Base-by-base conservation (phyloP, 1,284 basidiomycete genomes). In the Agroathelia rolfsii region DNA sequence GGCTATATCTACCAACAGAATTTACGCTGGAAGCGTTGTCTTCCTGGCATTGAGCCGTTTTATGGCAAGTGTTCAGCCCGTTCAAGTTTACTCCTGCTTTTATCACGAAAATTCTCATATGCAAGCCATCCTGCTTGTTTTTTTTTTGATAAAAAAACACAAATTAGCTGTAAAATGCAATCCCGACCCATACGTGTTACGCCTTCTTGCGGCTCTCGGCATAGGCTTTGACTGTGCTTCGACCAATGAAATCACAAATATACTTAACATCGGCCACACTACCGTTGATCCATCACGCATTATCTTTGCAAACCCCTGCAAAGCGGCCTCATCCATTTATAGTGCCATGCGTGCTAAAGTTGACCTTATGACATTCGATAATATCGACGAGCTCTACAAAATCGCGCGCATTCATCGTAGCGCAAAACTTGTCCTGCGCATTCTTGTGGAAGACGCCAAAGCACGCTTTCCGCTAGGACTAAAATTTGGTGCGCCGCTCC, bases 301-400 rank as follows among this genome's bases (percentile, higher is more conserved):
- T 60, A 83, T 85, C 51, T 86, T 82, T 52, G 82, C 82, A 44
- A 86, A 86, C 59, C 82, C 82, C 2, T 84, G 81, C 71, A 86
- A 86, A 60, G 76, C 81, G 1, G 63, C 69, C 10, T 80, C 76
- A 15, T 82, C 81, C 56, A 72, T 86, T 43, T 74, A 78, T 34
- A 64, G 72, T 41, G 74, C 81, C 7, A 65, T 68, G 16, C 59
- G 62, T 37, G 54, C 62, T 14, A 69, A 71, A 19, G 76, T 86
- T 21, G 64, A 73, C 41, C 69, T 72, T 59, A 83, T 83, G 72
- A 84, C 81, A 1, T 85, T 86, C 46, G 82, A 86, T 60, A 86
- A 86, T 51, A 65, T 66, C 36, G 82, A 86, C 56, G 82, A 86
- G 55, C 62, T 86, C 30, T 62, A 74, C 65, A 86, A 86, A 60